These are phyloP conservation scores for Talaromyces rugulosus DNA, from an alignment of 2,329 filamentous ascomycete species.

Conservation along the genomic window DNA sequence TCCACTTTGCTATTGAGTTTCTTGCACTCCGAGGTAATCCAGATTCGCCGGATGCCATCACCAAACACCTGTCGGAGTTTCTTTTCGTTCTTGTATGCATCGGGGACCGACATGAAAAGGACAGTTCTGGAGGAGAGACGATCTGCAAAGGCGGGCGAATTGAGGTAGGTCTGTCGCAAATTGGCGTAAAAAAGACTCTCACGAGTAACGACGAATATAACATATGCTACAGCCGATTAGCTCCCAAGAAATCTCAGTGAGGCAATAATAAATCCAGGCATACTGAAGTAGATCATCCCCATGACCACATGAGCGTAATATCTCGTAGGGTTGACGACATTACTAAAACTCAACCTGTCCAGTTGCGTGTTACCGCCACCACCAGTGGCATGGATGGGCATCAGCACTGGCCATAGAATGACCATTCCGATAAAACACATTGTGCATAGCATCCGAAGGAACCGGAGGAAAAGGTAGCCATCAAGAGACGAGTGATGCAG, in stretches of 20 bases:
- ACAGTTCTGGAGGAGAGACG: constrained; percentile 86
- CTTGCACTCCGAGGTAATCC: constrained; percentile 74
- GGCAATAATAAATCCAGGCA: constrained; percentile 14
- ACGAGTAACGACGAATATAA: constrained; percentile 80
- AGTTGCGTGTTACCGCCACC: constrained; percentile 64
- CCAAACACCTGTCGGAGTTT: constrained; percentile 77
- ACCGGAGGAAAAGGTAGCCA: constrained; percentile 86
- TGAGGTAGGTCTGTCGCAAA: constrained; percentile 81
- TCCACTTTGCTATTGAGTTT: constrained; percentile 74
- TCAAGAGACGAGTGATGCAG: constrained; percentile 88
- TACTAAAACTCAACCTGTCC: constrained; percentile 74
- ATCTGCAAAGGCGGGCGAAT: constrained; percentile 76
- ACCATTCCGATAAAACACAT: constrained; percentile 77
- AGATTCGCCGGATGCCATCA: constrained; percentile 71
- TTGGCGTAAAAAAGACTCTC: constrained; percentile 91
- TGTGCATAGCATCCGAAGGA: constrained; percentile 71
- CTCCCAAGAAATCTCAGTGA: not conserved
- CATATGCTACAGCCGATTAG: constrained; percentile 52
- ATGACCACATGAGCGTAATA: constrained; percentile 77
- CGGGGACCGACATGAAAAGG: constrained; percentile 79
- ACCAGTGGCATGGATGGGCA: constrained; percentile 84
- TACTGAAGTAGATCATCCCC: constrained; percentile 72
- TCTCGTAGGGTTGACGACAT: constrained; percentile 59
- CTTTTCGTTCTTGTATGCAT: constrained; percentile 68
- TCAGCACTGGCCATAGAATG: constrained; percentile 83